Base-by-base conservation (phyloP, 345 rosid genomes). In the Cardamine chenopodiifolia region DNA sequence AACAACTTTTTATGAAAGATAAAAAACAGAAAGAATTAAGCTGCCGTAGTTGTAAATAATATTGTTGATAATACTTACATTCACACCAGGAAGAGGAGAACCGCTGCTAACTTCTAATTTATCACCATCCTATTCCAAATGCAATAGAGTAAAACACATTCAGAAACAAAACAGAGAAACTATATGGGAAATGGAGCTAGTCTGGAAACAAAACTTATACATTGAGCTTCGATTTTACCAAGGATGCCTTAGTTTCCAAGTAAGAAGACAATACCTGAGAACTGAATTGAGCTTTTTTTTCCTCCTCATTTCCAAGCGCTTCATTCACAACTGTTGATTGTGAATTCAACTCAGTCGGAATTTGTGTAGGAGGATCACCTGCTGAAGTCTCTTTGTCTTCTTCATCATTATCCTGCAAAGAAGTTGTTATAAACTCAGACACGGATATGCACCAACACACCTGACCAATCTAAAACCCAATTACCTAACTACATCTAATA, bases 71-170 rank as follows among this genome's bases (percentile, higher is more conserved):
- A 81, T 79, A 70, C 82, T 87, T 85, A 94, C 98, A 90, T 91
- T 94, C 89, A 94, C 83, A 79, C 98, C 97, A 74, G 98, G 98
- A 66, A 94, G 86, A 75, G 98, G 98, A 44, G 95, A 91, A 39
- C 98, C 98, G 13, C 83, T 86, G 62, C 89, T 79, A 56, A 94
- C 83, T 85, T 90, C 85, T 58, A 83, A n/a, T 47, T 82, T 78
- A 15, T 84, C 86, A 56, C 37, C 76, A 20, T 77, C 96, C 98
- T 94, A 86, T 68, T 81, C 58, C 80, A 85, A 68, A 57, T 22
- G 68, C 73, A 52, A n/a, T 32, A 18, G 12, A 58, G 8, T 56
- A 55, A 42, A 31, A 57, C 29, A 68, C 23, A 69, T 18, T 64
- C 29, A 48, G 80, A 76, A 42, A 71, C 31, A 62, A 34, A 62